phyloP scores from a whole-genome alignment of 1,284 basidiomycete genomes.

The Ustilago bromivora region DNA sequence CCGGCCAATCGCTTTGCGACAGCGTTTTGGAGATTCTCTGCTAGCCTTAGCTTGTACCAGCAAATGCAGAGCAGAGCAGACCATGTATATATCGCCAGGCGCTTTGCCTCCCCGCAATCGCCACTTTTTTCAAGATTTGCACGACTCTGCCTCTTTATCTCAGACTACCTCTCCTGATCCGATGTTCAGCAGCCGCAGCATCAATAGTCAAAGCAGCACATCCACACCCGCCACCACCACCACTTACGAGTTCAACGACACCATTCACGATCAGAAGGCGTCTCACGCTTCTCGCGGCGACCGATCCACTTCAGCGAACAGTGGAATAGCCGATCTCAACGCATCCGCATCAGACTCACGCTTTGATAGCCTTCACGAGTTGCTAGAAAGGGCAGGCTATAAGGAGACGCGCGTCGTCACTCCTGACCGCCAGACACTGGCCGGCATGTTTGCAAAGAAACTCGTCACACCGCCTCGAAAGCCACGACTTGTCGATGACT shows the following conservation, averaged over 20 bases:
- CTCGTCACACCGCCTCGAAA: slow-evolving; percentile 27
- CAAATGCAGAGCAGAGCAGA: slow-evolving; percentile 13
- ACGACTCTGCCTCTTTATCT: slow-evolving; percentile 20
- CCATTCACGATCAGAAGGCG: neutral
- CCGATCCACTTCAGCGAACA: neutral
- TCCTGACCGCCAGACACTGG: slow-evolving; percentile 42
- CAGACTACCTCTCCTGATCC: slow-evolving; percentile 26
- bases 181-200: slow-evolving; percentile 13
- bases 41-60: slow-evolving; percentile 6
- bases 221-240: neutral
- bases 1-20: slow-evolving; percentile 12
- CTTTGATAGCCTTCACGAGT: slow-evolving; percentile 65
- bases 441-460: slow-evolving; percentile 41
- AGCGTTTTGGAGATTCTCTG: neutral
- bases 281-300: neutral
- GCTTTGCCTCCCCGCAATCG: slow-evolving; percentile 15
- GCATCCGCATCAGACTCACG: slow-evolving; percentile 19
- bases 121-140: slow-evolving; percentile 5
- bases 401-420: slow-evolving; percentile 67
- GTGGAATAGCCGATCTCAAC: neutral
- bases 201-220: slow-evolving; percentile 13
- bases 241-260: slow-evolving; percentile 4
- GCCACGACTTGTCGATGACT: slow-evolving; percentile 34
- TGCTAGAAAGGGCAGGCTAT: slow-evolving; percentile 65
- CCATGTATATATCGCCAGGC: slow-evolving; percentile 19